phyloP scores from a whole-genome alignment of 2,329 filamentous ascomycete species.

The Xylogone sp. region DNA sequence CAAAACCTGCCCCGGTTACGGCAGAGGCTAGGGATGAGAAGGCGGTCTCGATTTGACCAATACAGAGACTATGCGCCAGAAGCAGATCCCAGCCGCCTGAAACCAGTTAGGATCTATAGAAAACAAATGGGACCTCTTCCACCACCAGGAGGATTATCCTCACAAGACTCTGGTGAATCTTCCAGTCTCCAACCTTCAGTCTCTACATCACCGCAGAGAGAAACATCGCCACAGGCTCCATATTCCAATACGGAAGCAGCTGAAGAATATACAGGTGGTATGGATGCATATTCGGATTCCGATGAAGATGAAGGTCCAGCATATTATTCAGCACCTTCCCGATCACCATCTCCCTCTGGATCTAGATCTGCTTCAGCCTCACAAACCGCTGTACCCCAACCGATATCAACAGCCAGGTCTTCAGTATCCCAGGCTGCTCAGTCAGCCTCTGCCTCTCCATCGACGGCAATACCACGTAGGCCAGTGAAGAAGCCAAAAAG shows the following conservation, averaged over 20 bases:
- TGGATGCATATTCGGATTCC: constrained; percentile 4
- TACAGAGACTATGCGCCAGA: constrained; percentile 16
- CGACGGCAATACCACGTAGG: neutral
- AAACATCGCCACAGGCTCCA: no score
- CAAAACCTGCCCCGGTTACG: constrained; percentile 22
- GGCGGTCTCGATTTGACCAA: constrained; percentile 23
- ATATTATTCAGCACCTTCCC: neutral
- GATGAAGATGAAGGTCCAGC: constrained; percentile 13
- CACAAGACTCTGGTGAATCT: neutral
- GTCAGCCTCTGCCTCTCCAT: neutral
- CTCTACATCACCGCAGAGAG: no score
- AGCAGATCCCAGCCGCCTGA: neutral
- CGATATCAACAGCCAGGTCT: neutral
- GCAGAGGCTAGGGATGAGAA: constrained; percentile 24
- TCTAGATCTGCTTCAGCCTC: neutral
- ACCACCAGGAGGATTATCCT: neutral
- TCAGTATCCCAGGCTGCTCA: neutral
- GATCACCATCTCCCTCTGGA: neutral
- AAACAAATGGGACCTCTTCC: neutral
- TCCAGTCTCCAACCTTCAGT: no score
- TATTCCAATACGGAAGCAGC: neutral
- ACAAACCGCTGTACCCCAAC: neutral
- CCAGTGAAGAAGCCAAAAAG: constrained; percentile 11
- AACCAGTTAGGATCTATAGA: neutral
- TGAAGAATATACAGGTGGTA: neutral